phyloP scores from a whole-genome alignment of 2,329 filamentous ascomycete species.

The Diaporthe australafricana region DNA sequence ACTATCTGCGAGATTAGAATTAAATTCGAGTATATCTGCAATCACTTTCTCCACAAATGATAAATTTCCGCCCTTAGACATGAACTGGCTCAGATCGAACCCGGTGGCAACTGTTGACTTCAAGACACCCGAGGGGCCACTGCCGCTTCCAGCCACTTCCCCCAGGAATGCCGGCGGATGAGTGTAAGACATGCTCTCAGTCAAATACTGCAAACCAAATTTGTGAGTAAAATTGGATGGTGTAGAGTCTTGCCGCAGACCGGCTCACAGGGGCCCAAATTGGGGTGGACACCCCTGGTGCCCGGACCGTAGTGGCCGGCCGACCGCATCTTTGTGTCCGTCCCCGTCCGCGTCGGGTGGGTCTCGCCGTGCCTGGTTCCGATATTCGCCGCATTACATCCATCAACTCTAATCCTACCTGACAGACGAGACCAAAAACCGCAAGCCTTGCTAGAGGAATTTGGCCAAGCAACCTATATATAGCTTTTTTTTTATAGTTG shows the following conservation, averaged over 20 bases:
- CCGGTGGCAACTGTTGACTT: background rate
- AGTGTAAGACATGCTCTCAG: background rate
- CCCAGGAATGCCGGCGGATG: background rate
- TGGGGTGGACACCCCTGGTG: background rate
- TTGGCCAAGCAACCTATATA: background rate
- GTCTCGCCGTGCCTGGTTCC: conserved; percentile 9
- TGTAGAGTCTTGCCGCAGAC: background rate
- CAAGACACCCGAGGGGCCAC: background rate
- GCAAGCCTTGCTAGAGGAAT: background rate
- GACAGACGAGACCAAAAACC: background rate
- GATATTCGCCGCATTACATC: conserved; percentile 3
- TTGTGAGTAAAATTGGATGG: background rate
- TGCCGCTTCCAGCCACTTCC: no score
- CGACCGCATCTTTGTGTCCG: conserved; percentile 2
- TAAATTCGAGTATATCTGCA: background rate
- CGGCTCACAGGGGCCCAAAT: background rate
- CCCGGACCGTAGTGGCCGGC: background rate
- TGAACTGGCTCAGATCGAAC: background rate
- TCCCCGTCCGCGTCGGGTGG: conserved; percentile 17
- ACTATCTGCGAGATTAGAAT: no score
- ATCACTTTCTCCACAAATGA: background rate
- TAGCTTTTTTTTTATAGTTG: background rate
- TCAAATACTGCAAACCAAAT: background rate
- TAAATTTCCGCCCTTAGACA: background rate
- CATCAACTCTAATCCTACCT: background rate